Evolutionary conservation across 352 stramenopile genomes (phyloP).

Genomic region (Phytopythium mirpurense): DNA sequence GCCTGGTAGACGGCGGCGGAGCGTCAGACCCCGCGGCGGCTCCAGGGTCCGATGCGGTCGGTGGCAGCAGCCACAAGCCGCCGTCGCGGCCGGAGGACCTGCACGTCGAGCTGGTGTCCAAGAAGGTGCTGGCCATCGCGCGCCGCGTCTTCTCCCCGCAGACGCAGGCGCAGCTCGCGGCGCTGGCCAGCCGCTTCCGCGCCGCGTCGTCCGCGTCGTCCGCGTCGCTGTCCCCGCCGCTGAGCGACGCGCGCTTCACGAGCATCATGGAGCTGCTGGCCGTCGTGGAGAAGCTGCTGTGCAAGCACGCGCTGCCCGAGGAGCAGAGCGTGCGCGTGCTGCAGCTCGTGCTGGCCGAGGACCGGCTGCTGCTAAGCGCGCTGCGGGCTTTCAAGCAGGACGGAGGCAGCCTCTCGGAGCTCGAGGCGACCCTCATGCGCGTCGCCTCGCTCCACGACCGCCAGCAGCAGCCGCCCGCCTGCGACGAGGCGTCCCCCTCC

Average conservation of each 20-base stretch:
- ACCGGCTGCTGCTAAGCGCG: constrained; percentile 46
- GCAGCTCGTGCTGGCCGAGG: constrained; percentile 40
- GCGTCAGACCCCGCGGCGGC: neutral
- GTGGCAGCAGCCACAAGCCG: too few species aligned
- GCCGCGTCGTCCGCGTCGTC: neutral
- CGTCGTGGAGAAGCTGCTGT: constrained; percentile 46
- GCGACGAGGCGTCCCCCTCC: neutral
- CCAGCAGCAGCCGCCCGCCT: too few species aligned
- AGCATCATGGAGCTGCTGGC: constrained; percentile 44
- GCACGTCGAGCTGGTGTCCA: constrained; percentile 41
- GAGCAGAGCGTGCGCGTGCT: constrained; percentile 42
- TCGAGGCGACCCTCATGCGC: constrained; percentile 47
- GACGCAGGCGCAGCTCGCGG: constrained; percentile 44
- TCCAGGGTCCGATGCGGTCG: too few species aligned
- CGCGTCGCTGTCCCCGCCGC: neutral
- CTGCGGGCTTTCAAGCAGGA: constrained; percentile 48
- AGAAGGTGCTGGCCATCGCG: constrained; percentile 49
- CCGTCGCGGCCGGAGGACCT: constrained; percentile 16
- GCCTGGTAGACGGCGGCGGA: constrained; percentile 8
- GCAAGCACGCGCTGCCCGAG: constrained; percentile 54
- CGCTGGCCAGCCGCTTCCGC: constrained; percentile 25
- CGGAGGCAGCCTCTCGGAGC: constrained; percentile 26
- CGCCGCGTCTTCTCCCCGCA: constrained; percentile 47
- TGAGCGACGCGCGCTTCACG: constrained; percentile 11
- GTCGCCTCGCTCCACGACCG: constrained; percentile 36